Percentiles rank a stretch among this genome's conserved stretches.
These are phyloP conservation scores for Jimgerdemannia lactiflua DNA, from an alignment of 192 early-diverging fungal species.

Conservation along the genomic window DNA sequence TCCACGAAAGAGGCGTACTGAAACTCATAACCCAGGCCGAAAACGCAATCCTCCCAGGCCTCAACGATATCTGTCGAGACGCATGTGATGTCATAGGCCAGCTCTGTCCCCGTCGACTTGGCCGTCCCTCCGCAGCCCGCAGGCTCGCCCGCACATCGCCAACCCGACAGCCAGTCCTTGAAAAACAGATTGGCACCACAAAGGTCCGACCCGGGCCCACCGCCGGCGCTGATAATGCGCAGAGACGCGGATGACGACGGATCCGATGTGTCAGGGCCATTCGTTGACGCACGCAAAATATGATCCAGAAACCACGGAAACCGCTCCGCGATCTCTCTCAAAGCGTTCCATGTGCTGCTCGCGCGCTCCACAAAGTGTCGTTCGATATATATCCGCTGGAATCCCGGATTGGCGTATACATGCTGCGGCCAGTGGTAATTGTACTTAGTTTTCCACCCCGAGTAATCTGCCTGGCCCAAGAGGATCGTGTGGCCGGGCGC, in stretches of 20 bases:
- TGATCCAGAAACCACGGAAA: not conserved
- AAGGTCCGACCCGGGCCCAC: not conserved
- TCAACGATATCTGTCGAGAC: not conserved
- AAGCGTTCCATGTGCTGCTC: not conserved
- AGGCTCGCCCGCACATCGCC: not conserved
- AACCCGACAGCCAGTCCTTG: not conserved
- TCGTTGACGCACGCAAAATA: not conserved
- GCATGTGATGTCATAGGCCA: not conserved
- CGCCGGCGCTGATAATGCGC: not conserved
- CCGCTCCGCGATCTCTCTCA: not conserved
- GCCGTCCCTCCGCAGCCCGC: not conserved
- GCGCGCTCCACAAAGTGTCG: not conserved
- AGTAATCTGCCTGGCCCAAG: not conserved
- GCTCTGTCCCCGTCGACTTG: not conserved
- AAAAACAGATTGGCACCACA: not conserved
- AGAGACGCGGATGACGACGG: too few species aligned
- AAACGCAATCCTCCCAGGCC: not conserved
- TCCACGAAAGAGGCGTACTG: not conserved
- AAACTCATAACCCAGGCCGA: not conserved
- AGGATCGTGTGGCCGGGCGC: not conserved
- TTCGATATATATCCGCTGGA: not conserved
- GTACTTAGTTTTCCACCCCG: not conserved
- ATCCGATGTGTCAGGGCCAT: not conserved
- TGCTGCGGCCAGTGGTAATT: not conserved
- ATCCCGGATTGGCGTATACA: not conserved